Base-by-base conservation (phyloP, 352 stramenopile species). In the Globisporangium ultimum region DNA sequence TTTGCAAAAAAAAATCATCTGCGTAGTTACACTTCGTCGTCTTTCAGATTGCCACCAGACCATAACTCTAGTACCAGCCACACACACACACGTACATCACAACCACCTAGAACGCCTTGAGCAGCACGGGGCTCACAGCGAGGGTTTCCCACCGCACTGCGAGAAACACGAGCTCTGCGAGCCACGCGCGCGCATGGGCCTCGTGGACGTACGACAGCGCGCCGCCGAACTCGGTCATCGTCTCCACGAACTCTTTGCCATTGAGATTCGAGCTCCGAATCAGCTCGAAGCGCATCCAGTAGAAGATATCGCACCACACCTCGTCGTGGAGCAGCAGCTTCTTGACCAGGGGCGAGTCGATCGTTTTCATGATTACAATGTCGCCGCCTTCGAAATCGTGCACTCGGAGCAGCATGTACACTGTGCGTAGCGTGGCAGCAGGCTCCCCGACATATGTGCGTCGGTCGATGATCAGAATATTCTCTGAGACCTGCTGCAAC, bases 221-320 rank as follows among this genome's bases (percentile, higher is more conserved):
- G 21, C 78, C 76, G 18, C 78, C 78, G 51, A 88, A 84, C 59
- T 84, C 67, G 17, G 61, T 53, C 15, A 53, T 36, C 0, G 58
- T 65, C 13, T 32, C 36, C 10, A 21, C 11, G 20, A 53, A 55
- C 5, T 63, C 58, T 8, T 46, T 53, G 2, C 28, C 40, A 3
- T 71, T 11, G 13, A 36, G 38, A 17, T 32, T 42, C 3, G n/a
- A 45, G 53, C 17, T 42, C 46, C 18, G 21, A 9, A 22, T 21
- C 2, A 67, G 60, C 13, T 70, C 54, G 48, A 81, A 80, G 48
- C 75, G 68, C 62, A 84, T 74, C 74, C 75, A 88, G 58, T 88
- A 88, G 61, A 85, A 85, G 50, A 87, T 76, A 48, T 89, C 72
- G 64, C 72, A 84, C 76, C 76, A 89, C 28, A 67, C 41, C 56